A percentile compares a stretch with the other conserved stretches of the same genome.
phyloP scores from a whole-genome alignment of 1,284 basidiomycete genomes.

The Fomitiporia mediterranea region DNA sequence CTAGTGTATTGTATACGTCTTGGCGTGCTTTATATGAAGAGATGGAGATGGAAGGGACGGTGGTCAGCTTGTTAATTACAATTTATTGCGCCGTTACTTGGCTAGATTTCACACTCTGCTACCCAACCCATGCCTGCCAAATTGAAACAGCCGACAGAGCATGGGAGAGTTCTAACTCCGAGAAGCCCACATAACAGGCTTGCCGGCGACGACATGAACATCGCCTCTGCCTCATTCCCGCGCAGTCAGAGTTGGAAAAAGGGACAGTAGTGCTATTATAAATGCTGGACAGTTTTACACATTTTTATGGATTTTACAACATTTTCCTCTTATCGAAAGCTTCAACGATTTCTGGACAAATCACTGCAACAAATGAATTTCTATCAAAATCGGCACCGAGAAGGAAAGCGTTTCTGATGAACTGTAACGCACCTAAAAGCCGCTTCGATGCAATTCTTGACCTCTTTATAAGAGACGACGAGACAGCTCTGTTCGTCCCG shows the following conservation, averaged over 20 bases:
- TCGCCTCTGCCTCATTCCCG: background rate
- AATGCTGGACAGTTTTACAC: background rate
- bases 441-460: constrained; percentile 80
- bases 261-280: background rate
- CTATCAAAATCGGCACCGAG: background rate
- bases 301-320: background rate
- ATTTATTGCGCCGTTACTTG: background rate
- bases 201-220: too few species aligned
- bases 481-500: constrained; percentile 95
- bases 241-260: background rate
- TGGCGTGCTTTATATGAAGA: background rate
- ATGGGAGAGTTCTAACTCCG: background rate
- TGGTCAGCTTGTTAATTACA: background rate
- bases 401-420: background rate
- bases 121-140: background rate
- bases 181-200: constrained; percentile 1
- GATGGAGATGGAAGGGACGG: background rate
- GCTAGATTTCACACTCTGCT: background rate
- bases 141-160: background rate
- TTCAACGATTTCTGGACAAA: constrained; percentile 22
- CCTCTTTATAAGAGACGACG: constrained; percentile 92
- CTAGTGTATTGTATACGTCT: background rate
- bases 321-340: background rate
- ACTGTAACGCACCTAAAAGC: constrained; percentile 62
- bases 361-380: constrained; percentile 13